Evolutionary conservation across 495 filamentous ascomycete genomes (phyloP), one percentile per base, ranked within the genome.

Genomic region (Lindgomyces ingoldianus): DNA sequence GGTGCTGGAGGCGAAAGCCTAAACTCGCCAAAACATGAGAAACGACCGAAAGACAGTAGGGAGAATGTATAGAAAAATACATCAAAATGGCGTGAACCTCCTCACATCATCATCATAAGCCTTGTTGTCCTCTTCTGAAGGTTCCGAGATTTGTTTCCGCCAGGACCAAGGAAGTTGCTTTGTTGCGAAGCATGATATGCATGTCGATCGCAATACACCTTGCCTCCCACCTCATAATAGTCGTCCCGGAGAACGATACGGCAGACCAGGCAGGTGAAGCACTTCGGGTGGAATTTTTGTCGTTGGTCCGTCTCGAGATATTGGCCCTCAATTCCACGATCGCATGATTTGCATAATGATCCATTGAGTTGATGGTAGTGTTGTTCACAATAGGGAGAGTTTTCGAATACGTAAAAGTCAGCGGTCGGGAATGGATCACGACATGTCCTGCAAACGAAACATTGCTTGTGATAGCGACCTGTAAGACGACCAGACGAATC

Each of bases 281-380:
- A 98, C 16, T 82, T 76, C 0, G 90, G 85, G 75, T 98, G 94
- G 75, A 93, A 95, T 72, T 96, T 96, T 56, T 83, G 83, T 46
- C 83, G 75, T 45, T 82, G 76, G 44, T 89, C 86, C 12, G 92
- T 96, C 71, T 96, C 92, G n/a, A 98, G 82, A 70, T 95, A 98
- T 64, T 93, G 85, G 1, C 94, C 94, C 72, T 98, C 94, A 69
- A 98, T 98, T 11, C 94, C 94, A 16, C 75, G 76, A 69, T 90
- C 83, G 72, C 94, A 98, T 39, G 81, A 82, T 1, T 81, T 81
- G 72, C 94, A 98, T 0, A 96, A 74, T 21, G 90, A 93, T 42
- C 86, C 85, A 72, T 98, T 98, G 39, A 93, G 83, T 73, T 89
- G 83, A 75, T 98, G 94, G 72, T 98, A 98, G 75, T 98, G 92